Evolutionary conservation across 495 filamentous ascomycete species (phyloP), one percentile per base, ranked within the genome.

Genomic region (Amphirosellinia nigrospora): DNA sequence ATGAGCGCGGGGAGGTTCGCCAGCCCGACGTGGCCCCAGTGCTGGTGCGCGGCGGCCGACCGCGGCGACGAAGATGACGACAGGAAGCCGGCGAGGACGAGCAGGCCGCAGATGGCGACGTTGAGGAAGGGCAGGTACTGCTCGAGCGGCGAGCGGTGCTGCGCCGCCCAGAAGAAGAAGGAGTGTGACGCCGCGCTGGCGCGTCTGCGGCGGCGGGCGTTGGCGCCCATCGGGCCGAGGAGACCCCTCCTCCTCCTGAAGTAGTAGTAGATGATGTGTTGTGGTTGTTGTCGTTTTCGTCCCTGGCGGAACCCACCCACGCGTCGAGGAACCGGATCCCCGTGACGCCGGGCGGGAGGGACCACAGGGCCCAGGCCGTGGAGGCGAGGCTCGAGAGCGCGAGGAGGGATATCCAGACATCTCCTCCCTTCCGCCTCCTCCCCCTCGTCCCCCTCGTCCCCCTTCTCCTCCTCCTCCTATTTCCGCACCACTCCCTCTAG

Each of bases 381-480:
- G 81, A 79, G 11, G 84, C 68, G 45, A 94, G 80, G 4, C 89
- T 92, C 21, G 87, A 79, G 1, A 92, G 81, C 43, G 83, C 77
- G 16, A 93, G 79, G 1, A 92, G 65, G 43, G 87, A 79, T 55
- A 89, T 77, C 26, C 52, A 56, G 86, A 69, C 15, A 73, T 69
- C 16, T 65, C 77, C 73, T 15, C n/a, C n/a, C n/a, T n/a, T n/a
- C n/a, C n/a, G n/a, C n/a, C n/a, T n/a, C n/a, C n/a, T n/a, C n/a
- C n/a, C n/a, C n/a, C n/a, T n/a, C n/a, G n/a, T n/a, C n/a, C n/a
- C n/a, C n/a, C n/a, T n/a, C n/a, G n/a, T n/a, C n/a, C n/a, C n/a
- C n/a, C n/a, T n/a, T n/a, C n/a, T n/a, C n/a, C 16, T 65, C 77
- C 73, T 15, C 34, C 45, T 15, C 34, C 16, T 6, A 9, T 1